Base-by-base conservation (phyloP, 805 yeast genomes). In the Teunomyces kruisii region DNA sequence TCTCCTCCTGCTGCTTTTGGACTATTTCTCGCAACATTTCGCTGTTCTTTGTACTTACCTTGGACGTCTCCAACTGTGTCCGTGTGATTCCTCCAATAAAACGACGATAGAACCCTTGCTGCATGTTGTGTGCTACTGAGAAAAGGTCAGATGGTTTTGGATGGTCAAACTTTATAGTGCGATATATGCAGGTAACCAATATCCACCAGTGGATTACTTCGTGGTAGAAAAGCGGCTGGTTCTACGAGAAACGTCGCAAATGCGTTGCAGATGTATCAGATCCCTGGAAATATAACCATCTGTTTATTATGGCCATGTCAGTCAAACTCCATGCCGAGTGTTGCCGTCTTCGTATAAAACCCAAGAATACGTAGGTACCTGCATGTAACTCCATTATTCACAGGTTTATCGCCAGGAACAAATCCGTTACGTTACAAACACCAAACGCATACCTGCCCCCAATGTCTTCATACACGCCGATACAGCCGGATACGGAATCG, bases 41-140 rank as follows among this genome's bases (percentile, higher is more conserved):
- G 5, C 9, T 14, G 19, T 7, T 6, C 49, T 14, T 28, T 28
- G n/a, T 32, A 67, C 75, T 47, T 66, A 71, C 76, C 55, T 72
- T 72, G 14, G 60, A 64, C 0, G 77, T 70, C 44, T 72, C 77
- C 42, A 72, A 64, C 58, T 70, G 75, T 1, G 76, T 72, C 45
- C 76, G 58, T 9, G 74, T 67, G 32, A 71, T 59, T 4, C 67
- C 68, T 7, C 67, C 66, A 6, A 68, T 48, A 32, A 70, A 65
- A 41, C 59, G 61, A 40, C 64, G 58, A 46, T 67, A 62, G 52
- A 48, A 51, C 14, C 54, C 51, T 38, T 44, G 42, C 15, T 53
- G 43, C 43, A 39, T 32, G 6, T 27, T 41, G 41, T 33, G 13
- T 38, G 9, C 26, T 17, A 35, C 9, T 35, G n/a, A 19, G 38